phyloP scores from a whole-genome alignment of 495 filamentous ascomycete species.

The Penicillium verhagenii region DNA sequence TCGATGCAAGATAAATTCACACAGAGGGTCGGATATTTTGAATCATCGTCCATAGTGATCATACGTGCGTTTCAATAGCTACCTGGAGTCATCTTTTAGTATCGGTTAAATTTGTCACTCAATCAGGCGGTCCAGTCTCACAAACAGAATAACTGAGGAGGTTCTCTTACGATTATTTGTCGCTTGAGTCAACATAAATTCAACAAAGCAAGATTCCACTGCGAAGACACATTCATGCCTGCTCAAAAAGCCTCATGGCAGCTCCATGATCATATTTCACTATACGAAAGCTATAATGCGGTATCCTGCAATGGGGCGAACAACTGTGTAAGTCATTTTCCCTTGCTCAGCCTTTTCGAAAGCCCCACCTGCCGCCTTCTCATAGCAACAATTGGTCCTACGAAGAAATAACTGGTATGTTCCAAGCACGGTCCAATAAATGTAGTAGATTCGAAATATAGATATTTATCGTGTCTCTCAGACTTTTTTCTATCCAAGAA shows the following conservation, averaged over 20 bases:
- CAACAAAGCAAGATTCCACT: not conserved
- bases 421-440: not conserved
- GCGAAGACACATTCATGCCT: not conserved
- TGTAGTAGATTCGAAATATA: not conserved
- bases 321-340: not conserved
- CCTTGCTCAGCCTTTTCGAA: not conserved
- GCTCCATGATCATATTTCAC: not conserved
- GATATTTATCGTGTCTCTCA: not conserved
- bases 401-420: not conserved
- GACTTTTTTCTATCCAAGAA: not conserved
- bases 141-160: not conserved
- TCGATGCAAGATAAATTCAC: no score
- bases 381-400: not conserved
- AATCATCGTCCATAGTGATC: no score
- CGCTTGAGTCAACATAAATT: not conserved
- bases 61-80: not conserved
- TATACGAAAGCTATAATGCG: not conserved
- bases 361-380: not conserved
- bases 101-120: not conserved
- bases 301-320: not conserved
- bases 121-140: not conserved
- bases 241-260: not conserved
- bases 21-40: no score
- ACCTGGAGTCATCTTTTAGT: not conserved
- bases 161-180: not conserved